Evolutionary conservation across 768 basidiomycete genomes (phyloP), one percentile per base, ranked within the genome.

Genomic region (Termitomyces sp.): DNA sequence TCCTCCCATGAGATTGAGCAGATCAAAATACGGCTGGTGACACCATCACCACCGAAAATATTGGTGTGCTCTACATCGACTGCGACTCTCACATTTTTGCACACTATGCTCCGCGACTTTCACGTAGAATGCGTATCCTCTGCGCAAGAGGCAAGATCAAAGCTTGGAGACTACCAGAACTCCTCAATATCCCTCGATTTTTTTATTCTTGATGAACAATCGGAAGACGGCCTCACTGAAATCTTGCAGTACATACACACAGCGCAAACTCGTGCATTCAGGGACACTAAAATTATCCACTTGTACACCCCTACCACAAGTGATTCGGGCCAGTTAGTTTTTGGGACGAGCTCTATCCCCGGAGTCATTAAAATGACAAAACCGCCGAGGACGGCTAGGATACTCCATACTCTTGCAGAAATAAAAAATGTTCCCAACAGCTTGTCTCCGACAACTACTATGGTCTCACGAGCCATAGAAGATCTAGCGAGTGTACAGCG

Each of bases 241-340:
- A 67, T 89, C n/a, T 76, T 81, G 45, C 78, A 73, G 26, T 72
- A 80, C 53, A 64, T 87, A 36, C 76, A 76, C 52, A 72, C 76
- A 10, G 67, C 81, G 1, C 62, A 70, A 12, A 68, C 69, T 16
- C 66, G 64, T 7, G 60, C 74, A 4, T 74, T 86, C 8, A 65
- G 67, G 26, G 81, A 85, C 12, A 85, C 87, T 4, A 87, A 86
- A 71, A 72, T 89, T 55, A 77, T 91, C 14, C 88, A 89, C 60
- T 73, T 91, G 20, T 88, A 87, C 67, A 89, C 88, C 1, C 88
- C 88, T 1, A 87, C 85, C 1, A 83, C 84, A 22, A 84, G 81
- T 60, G 74, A 79, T 39, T 75, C 81, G 6, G 81, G 83, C 18
- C 79, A 80, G 43, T 72, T 78, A 1, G 73, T 83, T 18, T 82